A percentile compares a stretch with the other conserved stretches of the same genome.
Conservation (phyloP, 2,329 filamentous ascomycete genomes). For the Sodiomyces alkalinus region DNA sequence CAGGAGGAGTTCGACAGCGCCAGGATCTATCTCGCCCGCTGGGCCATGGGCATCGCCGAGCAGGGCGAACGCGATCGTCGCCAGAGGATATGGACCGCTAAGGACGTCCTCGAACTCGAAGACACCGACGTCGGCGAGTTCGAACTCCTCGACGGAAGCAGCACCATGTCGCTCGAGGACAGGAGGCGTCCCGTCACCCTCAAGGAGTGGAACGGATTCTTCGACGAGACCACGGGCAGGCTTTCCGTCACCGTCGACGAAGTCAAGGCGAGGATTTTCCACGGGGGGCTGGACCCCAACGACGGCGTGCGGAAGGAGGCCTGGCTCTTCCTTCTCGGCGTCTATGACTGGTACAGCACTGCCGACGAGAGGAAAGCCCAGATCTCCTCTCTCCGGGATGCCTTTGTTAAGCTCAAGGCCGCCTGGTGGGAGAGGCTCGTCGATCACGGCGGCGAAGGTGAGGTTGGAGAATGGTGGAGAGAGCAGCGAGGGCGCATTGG, state of each 20-base stretch:
- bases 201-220: conserved; percentile 83
- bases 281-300: conserved; percentile 75
- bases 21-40: conserved; percentile 80
- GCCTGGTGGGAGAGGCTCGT: conserved; percentile 92
- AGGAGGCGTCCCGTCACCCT: conserved; percentile 62
- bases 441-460: conserved; percentile 62
- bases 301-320: conserved; percentile 92
- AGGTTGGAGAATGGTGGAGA: conserved; percentile 90
- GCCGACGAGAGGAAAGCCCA: conserved; percentile 70
- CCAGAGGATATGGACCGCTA: conserved; percentile 82
- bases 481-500: conserved; percentile 89
- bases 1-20: conserved; percentile 98
- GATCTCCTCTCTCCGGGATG: conserved; percentile 73
- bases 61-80: conserved; percentile 81
- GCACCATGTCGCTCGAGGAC: conserved; percentile 59
- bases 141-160: conserved; percentile 74
- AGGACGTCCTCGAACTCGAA: conserved; percentile 84
- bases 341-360: conserved; percentile 88
- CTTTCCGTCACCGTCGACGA: conserved; percentile 75
- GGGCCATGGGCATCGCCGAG: conserved; percentile 98
- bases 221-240: conserved; percentile 59
- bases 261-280: conserved; percentile 94
- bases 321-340: conserved; percentile 85
- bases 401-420: conserved; percentile 87
- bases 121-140: conserved; percentile 93